Evolutionary conservation across 2,329 filamentous ascomycete genomes (phyloP).

Genomic region (Fonsecaea erecta): DNA sequence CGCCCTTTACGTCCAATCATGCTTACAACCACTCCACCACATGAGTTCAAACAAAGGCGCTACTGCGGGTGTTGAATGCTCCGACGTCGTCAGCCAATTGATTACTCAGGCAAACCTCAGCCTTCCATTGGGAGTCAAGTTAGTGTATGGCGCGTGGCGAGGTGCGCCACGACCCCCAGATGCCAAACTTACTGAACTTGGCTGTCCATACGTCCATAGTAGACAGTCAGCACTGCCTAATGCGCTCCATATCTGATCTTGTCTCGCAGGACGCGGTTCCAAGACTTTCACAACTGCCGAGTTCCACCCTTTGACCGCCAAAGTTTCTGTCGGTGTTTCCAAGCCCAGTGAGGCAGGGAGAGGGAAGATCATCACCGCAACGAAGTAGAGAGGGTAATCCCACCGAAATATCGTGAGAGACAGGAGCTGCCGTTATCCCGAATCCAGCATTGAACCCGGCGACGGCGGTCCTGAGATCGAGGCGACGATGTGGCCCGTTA

Average conservation of each 20-base stretch:
- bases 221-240: slow-evolving; percentile 9
- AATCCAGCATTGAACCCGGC: not conserved
- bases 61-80: no score
- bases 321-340: not conserved
- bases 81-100: no score
- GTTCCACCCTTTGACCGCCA: not conserved
- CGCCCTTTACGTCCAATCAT: no score
- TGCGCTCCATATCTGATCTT: not conserved
- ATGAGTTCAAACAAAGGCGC: no score
- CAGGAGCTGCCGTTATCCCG: not conserved
- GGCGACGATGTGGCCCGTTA: not conserved
- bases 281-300: slow-evolving; percentile 1
- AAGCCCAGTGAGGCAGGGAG: not conserved
- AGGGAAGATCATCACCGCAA: not conserved
- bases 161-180: no score
- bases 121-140: no score
- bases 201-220: no score
- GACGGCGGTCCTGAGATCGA: not conserved
- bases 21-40: no score
- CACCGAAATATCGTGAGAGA: not conserved
- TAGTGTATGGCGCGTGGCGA: no score
- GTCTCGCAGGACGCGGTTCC: not conserved
- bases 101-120: no score
- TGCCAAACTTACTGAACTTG: no score
- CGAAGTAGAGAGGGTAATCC: not conserved